Percentiles rank a stretch among this genome's conserved stretches.
Conservation (phyloP, 768 basidiomycete genomes). For the Amanita polypyramis region DNA sequence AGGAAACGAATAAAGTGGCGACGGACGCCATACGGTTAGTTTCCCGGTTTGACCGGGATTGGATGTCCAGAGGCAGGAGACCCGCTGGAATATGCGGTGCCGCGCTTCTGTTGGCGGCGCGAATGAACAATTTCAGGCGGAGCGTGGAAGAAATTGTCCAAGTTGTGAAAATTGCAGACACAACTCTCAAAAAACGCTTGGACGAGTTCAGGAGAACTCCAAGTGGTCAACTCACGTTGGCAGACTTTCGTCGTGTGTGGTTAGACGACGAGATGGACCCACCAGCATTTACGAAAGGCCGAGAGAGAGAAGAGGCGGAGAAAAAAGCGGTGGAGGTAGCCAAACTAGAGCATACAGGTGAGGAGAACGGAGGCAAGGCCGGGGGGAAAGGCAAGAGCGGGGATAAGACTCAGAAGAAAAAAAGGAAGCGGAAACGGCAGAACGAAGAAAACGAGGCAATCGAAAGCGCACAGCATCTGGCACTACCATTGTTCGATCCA, state of each 20-base stretch:
- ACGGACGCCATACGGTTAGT: conserved; percentile 91
- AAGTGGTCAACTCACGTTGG: conserved; percentile 75
- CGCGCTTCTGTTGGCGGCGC: conserved; percentile 85
- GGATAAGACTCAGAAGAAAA: conserved; percentile 25
- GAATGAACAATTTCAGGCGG: conserved; percentile 96
- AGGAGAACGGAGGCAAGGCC: conserved; percentile 15
- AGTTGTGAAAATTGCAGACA: conserved; percentile 98
- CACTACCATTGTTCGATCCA: conserved; percentile 39
- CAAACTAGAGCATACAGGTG: conserved; percentile 9
- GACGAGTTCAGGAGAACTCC: conserved; percentile 92
- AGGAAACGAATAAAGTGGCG: conserved; percentile 86
- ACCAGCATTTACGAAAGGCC: conserved; percentile 76
- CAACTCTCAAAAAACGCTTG: conserved; percentile 84
- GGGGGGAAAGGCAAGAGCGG: conserved; percentile 21
- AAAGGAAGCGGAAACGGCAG: conserved; percentile 28
- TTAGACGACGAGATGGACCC: conserved; percentile 88
- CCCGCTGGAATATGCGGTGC: conserved; percentile 98
- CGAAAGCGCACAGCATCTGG: conserved; percentile 13
- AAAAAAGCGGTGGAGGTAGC: conserved; percentile 27
- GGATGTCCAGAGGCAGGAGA: conserved; percentile 93
- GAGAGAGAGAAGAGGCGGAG: conserved; percentile 56
- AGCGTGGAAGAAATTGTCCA: conserved; percentile 95
- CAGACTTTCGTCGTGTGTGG: conserved; percentile 87
- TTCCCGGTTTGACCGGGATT: conserved; percentile 87
- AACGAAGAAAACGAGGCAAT: conserved; percentile 23